phyloP scores from a whole-genome alignment of 352 stramenopile species.

The Phytophthora hybrid region DNA sequence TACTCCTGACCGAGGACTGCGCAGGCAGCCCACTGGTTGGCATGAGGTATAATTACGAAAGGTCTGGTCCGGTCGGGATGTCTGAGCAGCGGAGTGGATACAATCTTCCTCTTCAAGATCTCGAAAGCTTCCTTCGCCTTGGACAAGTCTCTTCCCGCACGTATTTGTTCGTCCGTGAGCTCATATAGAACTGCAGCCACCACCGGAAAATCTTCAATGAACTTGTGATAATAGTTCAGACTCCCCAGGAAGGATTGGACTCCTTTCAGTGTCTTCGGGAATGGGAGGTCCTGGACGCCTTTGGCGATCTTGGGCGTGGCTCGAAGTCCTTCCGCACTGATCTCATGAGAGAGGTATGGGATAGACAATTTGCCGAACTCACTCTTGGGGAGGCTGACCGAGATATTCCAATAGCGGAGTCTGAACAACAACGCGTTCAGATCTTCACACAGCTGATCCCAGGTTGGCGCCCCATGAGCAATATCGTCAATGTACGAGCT shows the following conservation, averaged over 20 bases:
- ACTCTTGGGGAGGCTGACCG: neutral
- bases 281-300: neutral
- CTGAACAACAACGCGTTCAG: neutral
- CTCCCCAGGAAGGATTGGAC: conserved; percentile 1
- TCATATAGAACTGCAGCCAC: neutral
- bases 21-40: too few relatives aligned
- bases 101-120: conserved; percentile 1
- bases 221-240: neutral
- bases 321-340: neutral
- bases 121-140: conserved; percentile 5
- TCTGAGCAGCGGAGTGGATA: neutral
- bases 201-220: too few relatives aligned
- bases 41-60: too few relatives aligned
- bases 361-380: neutral
- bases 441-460: neutral
- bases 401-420: conserved; percentile 10
- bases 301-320: conserved; percentile 1
- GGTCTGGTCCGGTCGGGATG: neutral
- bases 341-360: neutral
- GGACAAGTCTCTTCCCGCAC: neutral
- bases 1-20: too few relatives aligned
- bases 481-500: conserved; percentile 9
- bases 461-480: neutral
- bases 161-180: neutral
- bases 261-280: neutral